phyloP scores from a whole-genome alignment of 2,329 filamentous ascomycete genomes.

The Sclerotinia trifoliorum region DNA sequence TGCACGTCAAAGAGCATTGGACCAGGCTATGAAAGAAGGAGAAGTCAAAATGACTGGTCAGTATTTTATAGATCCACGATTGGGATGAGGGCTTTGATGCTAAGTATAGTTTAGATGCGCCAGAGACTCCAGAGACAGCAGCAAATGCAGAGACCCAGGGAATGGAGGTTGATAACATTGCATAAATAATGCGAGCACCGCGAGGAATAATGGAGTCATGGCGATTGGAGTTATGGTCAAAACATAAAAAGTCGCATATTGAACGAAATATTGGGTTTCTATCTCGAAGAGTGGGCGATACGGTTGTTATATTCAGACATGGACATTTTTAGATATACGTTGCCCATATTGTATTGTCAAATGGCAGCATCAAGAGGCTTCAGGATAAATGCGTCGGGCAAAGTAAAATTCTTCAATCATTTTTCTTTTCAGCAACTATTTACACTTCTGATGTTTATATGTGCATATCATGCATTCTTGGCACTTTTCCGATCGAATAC shows the following conservation, averaged over 20 bases:
- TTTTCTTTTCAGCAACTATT: background rate
- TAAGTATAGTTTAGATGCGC: constrained; percentile 18
- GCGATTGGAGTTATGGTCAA: constrained; percentile 17
- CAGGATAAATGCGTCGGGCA: background rate
- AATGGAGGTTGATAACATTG: constrained; percentile 21
- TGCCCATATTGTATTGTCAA: background rate
- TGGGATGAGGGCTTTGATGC: background rate
- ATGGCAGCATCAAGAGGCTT: background rate
- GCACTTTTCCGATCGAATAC: background rate
- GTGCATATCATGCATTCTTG: background rate
- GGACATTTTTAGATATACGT: background rate
- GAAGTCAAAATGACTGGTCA: constrained; percentile 40
- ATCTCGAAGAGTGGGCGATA: background rate
- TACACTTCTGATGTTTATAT: background rate
- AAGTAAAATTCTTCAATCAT: background rate
- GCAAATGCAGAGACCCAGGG: background rate
- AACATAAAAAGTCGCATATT: background rate
- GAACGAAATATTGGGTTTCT: background rate
- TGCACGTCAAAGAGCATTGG: constrained; percentile 38
- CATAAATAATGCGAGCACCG: constrained; percentile 4
- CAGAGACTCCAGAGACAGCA: constrained; percentile 13
- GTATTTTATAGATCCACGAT: background rate
- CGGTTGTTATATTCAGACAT: background rate
- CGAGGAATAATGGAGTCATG: constrained; percentile 15
- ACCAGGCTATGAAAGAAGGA: constrained; percentile 38